These are phyloP conservation scores for Lodderomyces orthopsilosis DNA, from an alignment of 1,139 yeast species.

Conservation along the genomic window DNA sequence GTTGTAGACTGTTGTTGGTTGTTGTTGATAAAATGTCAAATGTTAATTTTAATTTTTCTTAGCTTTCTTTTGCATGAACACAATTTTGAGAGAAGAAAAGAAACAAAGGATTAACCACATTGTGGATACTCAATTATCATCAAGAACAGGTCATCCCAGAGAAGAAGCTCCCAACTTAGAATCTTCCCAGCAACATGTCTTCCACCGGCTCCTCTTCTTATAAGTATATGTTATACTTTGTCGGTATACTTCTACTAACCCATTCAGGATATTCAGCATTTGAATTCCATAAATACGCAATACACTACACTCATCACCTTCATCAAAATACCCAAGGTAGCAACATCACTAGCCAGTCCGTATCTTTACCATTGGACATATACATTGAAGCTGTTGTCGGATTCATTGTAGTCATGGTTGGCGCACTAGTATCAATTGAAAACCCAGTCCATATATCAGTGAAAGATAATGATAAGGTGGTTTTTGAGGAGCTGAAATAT, in stretches of 20 bases:
- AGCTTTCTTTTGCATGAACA: too few species aligned
- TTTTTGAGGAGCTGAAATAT: conserved; percentile 23
- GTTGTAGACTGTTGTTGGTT: too few species aligned
- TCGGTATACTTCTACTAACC: conserved; percentile 34
- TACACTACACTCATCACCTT: conserved; percentile 13
- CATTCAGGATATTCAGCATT: conserved; percentile 54
- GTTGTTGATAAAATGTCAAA: too few species aligned
- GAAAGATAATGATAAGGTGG: conserved; percentile 19
- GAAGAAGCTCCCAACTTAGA: too few species aligned
- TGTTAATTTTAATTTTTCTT: too few species aligned
- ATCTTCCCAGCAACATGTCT: conserved; percentile 1
- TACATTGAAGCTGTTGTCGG: conserved; percentile 42
- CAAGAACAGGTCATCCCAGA: too few species aligned
- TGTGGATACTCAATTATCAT: too few species aligned
- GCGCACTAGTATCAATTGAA: conserved; percentile 28
- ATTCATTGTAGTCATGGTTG: conserved; percentile 34
- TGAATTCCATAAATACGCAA: conserved; percentile 43
- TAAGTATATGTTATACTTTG: conserved; percentile 18
- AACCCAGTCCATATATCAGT: conserved; percentile 24
- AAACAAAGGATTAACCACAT: too few species aligned
- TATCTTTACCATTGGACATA: conserved; percentile 36
- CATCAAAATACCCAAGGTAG: conserved; percentile 11
- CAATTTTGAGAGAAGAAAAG: too few species aligned
- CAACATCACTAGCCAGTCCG: neutral
- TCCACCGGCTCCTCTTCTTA: conserved; percentile 3